Evolutionary conservation across 441 rosid species (phyloP), one percentile per base, ranked within the genome.

Genomic region (Erysimum cheiri): DNA sequence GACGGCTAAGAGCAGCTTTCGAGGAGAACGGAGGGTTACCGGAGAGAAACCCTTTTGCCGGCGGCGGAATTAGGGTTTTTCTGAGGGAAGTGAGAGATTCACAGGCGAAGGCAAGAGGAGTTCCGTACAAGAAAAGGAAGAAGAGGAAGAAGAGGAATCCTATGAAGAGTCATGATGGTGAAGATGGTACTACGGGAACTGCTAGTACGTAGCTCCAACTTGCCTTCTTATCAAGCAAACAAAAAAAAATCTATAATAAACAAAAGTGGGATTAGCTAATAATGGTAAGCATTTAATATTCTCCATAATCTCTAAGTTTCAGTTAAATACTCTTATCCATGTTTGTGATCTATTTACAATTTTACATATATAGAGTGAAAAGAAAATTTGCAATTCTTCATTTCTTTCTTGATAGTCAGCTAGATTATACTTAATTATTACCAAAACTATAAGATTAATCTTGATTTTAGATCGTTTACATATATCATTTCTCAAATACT

Each of bases 41-140:
- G 14, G 97, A 87, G 75, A 83, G 87, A 17, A 90, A 90, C 80
- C 97, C 97, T 2, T 90, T 90, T 74, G 97, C 97, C 2, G 83
- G 83, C 4, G 88, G 92, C 0, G 86, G 81, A 22, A 88, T 90
- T 66, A 73, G 92, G 67, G 85, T 88, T 59, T 84, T 85, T 68
- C 74, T 90, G 8, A 82, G 85, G 33, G 92, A 90, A 79, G 92
- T 88, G 53, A 85, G 92, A 75, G 94, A 90, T 53, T 84, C 85
- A 19, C 97, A 90, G 60, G 85, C 93, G 0, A 91, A 84, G 68
- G 97, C 97, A 3, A 81, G 97, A 80, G 97, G 97, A 28, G 86
- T 91, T 65, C 92, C 88, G n/a, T 91, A 91, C 46, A 89, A 85
- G 85, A 90, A 90, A 88, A 88, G 89, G 59, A 90, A 88, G 80